These are phyloP conservation scores for Trichoderma sp. DNA, from an alignment of 2,329 filamentous ascomycete species.

Conservation along the genomic window DNA sequence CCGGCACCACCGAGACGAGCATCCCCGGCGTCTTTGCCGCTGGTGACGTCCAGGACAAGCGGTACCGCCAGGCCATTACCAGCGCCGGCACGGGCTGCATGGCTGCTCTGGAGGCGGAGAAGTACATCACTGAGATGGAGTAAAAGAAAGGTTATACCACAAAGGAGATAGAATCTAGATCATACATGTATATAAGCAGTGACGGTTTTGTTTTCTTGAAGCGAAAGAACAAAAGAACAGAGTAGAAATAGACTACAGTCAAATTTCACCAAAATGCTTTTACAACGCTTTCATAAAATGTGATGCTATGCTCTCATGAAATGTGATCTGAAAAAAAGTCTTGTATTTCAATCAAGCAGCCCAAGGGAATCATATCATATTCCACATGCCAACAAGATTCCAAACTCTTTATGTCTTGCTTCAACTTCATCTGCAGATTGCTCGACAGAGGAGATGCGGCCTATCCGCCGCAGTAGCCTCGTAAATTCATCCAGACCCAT, in stretches of 20 bases:
- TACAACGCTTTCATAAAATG: background rate
- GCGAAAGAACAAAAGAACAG: background rate
- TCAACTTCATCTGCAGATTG: background rate
- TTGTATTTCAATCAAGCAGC: background rate
- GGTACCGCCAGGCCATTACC: conserved; percentile 95
- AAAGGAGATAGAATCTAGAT: conserved; percentile 2
- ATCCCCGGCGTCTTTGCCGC: conserved; percentile 92
- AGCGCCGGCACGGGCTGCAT: conserved; percentile 95
- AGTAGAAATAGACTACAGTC: background rate
- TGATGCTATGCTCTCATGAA: too few relatives aligned
- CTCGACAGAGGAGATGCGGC: conserved; percentile 3
- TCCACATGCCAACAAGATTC: background rate
- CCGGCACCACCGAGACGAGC: conserved; percentile 84
- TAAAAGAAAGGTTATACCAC: background rate
- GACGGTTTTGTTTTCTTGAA: background rate
- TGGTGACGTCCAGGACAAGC: conserved; percentile 97
- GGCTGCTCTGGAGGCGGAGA: conserved; percentile 93
- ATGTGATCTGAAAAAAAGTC: background rate
- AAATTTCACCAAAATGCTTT: background rate
- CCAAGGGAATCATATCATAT: background rate
- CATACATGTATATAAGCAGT: background rate
- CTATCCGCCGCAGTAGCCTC: background rate
- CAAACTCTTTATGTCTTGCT: background rate
- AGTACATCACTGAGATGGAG: conserved; percentile 79
- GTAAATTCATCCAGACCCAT: conserved; percentile 4